Base-by-base conservation (phyloP, 176 grass and related monocot genomes). In the Tillandsia leiboldiana region DNA sequence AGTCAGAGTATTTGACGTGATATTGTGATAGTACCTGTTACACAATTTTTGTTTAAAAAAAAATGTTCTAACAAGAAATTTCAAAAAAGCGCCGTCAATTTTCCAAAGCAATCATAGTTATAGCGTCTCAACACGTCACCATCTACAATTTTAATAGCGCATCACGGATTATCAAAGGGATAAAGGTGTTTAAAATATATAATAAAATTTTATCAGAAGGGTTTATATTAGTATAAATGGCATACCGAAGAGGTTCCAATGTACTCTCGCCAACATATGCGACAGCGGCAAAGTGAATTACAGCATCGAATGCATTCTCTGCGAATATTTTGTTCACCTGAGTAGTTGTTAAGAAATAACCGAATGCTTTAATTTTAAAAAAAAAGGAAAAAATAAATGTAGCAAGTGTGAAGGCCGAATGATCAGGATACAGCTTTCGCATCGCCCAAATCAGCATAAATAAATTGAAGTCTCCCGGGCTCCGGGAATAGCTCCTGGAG, bases 241-340 rank as follows among this genome's bases (percentile, higher is more conserved):
- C 13, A 11, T 91, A 96, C 92, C 92, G 91, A 17, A 96, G 92
- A 78, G 92, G 92, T 68, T 99, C 89, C 51, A 93, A 76, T 24
- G 94, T 99, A 81, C 94, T 99, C 69, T 99, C 94, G 18, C 94
- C 94, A 51, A 99, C 94, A 78, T 93, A 99, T 68, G 94, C 94
- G 75, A 99, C 87, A 66, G 94, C 94, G n/a, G 94, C 94, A 69
- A 99, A 99, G 72, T 99, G 94, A 82, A 99, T 99, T 42, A 99
- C 89, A 59, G 94, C 89, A 80, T 99, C 94, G 72, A 99, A 90
- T 20, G 87, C 87, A 66, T 99, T 99, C 73, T 93, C 84, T 0
- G 89, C 77, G 73, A 99, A 99, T 79, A 99, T 90, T 83, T 81
- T 85, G 74, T 99, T 90, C 20, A 93, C 87, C 94, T 99, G 72